phyloP scores from a whole-genome alignment of 2,329 filamentous ascomycete species.

The Diplocarpon mali region DNA sequence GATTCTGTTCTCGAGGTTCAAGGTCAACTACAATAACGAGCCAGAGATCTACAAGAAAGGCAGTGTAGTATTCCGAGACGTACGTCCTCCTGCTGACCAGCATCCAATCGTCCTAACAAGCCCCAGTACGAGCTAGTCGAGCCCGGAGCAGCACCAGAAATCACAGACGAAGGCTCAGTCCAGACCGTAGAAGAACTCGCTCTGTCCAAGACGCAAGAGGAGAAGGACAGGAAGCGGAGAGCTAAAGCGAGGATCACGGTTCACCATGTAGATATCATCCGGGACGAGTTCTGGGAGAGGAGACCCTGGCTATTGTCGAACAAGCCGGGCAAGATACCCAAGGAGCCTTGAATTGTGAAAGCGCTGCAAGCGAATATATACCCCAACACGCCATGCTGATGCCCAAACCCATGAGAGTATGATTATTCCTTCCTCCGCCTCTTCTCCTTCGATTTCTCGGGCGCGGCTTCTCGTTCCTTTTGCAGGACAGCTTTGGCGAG shows the following conservation, averaged over 20 bases:
- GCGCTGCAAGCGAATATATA: slow-evolving; percentile 11
- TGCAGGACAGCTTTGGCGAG: slow-evolving; percentile 16
- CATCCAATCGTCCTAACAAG: not conserved
- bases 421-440: slow-evolving; percentile 20
- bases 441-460: slow-evolving; percentile 25
- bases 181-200: slow-evolving; percentile 39
- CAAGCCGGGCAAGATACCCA: slow-evolving; percentile 60
- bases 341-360: slow-evolving; percentile 31
- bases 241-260: slow-evolving; percentile 72
- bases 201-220: slow-evolving; percentile 67
- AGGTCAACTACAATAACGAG: slow-evolving; percentile 97
- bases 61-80: slow-evolving; percentile 74
- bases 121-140: slow-evolving; percentile 62
- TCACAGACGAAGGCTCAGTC: slow-evolving; percentile 36
- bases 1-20: slow-evolving; percentile 78
- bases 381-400: slow-evolving; percentile 19
- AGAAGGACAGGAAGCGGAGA: slow-evolving; percentile 72
- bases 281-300: slow-evolving; percentile 84
- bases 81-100: slow-evolving; percentile 10
- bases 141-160: slow-evolving; percentile 30
- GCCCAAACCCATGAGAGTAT: not conserved
- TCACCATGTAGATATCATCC: slow-evolving; percentile 88
- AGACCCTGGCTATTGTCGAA: slow-evolving; percentile 76
- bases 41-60: slow-evolving; percentile 87
- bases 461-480: slow-evolving; percentile 15